A percentile compares a stretch with the other conserved stretches of the same genome.
phyloP scores from a whole-genome alignment of 75 land plant genomes.

The Cryptomeria japonica region DNA sequence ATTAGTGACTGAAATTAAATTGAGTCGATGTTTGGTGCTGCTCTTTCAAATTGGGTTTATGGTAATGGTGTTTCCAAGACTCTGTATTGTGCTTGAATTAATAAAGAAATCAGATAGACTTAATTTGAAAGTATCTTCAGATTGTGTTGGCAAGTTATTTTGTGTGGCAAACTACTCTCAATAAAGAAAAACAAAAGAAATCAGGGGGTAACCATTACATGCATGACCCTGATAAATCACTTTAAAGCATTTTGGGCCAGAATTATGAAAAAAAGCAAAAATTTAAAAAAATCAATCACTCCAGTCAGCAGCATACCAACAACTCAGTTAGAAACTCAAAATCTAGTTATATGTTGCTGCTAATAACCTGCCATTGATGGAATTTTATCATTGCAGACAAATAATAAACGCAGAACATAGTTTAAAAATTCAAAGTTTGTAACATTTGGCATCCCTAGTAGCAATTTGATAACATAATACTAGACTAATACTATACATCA shows the following conservation, averaged over 20 bases:
- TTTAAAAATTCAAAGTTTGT: background rate
- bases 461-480: background rate
- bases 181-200: too few relatives aligned
- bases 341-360: background rate
- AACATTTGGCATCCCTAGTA: background rate
- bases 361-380: background rate
- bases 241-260: background rate
- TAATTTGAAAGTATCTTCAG: too few relatives aligned
- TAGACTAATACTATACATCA: background rate
- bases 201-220: too few relatives aligned
- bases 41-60: too few relatives aligned
- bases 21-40: too few relatives aligned
- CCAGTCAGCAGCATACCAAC: background rate
- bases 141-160: too few relatives aligned
- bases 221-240: background rate
- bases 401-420: too few relatives aligned
- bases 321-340: background rate
- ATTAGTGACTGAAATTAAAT: too few relatives aligned
- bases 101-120: too few relatives aligned
- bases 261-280: background rate
- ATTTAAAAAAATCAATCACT: background rate
- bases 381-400: background rate
- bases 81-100: too few relatives aligned
- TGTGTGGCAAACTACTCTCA: too few relatives aligned
- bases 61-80: too few relatives aligned